phyloP scores from a whole-genome alignment of 305 asterid species.

The Rubia occidens region DNA sequence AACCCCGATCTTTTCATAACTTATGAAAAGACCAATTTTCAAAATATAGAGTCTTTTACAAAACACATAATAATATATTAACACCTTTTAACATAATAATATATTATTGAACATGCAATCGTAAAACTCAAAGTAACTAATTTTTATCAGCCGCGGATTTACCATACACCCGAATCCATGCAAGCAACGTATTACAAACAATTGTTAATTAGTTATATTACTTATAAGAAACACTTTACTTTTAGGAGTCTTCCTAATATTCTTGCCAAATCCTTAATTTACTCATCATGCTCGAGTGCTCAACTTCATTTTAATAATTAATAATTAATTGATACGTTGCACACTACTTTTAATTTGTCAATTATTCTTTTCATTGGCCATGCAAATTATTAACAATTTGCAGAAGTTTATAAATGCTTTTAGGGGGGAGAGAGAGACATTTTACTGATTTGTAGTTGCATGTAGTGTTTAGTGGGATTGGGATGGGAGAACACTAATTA shows the following conservation, averaged over 20 bases:
- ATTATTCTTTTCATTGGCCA: not conserved
- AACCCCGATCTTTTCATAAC: too few relatives aligned
- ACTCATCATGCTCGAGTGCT: slow-evolving; percentile 10
- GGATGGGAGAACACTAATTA: slow-evolving; percentile 4
- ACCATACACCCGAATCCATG: too few relatives aligned
- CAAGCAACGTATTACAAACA: too few relatives aligned
- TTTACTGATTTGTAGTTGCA: not conserved
- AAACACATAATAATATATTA: too few relatives aligned
- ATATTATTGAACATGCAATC: too few relatives aligned
- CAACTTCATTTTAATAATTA: slow-evolving; percentile 6
- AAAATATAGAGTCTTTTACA: too few relatives aligned
- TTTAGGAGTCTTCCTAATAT: slow-evolving; percentile 14
- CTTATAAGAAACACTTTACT: not conserved
- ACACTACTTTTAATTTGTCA: slow-evolving; percentile 7
- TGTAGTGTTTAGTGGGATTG: slow-evolving; percentile 6
- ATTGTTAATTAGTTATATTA: too few relatives aligned
- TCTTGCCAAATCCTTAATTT: slow-evolving; percentile 11
- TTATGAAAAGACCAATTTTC: too few relatives aligned
- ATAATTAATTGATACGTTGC: not conserved
- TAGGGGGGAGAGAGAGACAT: not conserved
- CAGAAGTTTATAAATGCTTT: not conserved
- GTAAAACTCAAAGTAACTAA: too few relatives aligned
- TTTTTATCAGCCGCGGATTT: too few relatives aligned
- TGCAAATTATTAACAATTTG: not conserved
- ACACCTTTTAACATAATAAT: too few relatives aligned